These are phyloP conservation scores for Trichoderma sp. DNA, from an alignment of 2,329 filamentous ascomycete species.

Conservation along the genomic window DNA sequence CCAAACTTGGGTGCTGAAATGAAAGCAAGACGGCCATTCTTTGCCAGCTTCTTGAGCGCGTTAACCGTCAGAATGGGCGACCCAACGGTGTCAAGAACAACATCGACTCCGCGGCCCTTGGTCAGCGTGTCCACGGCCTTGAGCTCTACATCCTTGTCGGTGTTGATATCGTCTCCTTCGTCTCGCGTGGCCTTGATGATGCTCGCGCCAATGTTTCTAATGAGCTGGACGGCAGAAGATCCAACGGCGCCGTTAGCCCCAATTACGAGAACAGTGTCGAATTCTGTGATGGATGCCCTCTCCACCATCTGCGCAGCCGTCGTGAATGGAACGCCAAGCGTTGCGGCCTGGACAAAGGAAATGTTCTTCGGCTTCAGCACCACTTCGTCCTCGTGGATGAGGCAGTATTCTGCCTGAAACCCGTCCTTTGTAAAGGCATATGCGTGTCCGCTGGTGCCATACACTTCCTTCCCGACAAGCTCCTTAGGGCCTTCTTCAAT, in stretches of 20 bases:
- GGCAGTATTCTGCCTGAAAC: slow-evolving; percentile 25
- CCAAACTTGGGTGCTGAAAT: slow-evolving; percentile 18
- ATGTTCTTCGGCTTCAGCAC: slow-evolving; percentile 23
- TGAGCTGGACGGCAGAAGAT: slow-evolving; percentile 14
- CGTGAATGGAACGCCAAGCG: slow-evolving; percentile 24
- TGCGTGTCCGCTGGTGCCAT: slow-evolving; percentile 22
- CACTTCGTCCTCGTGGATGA: slow-evolving; percentile 14
- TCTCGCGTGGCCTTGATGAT: slow-evolving; percentile 19
- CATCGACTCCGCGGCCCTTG: slow-evolving; percentile 11
- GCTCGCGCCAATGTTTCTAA: neutral
- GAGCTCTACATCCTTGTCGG: slow-evolving; percentile 13
- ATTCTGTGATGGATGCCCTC: slow-evolving; percentile 14
- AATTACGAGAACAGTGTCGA: slow-evolving; percentile 17
- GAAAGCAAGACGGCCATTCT: slow-evolving; percentile 13
- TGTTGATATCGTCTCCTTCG: slow-evolving; percentile 8
- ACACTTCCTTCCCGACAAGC: slow-evolving; percentile 22
- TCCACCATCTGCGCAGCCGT: slow-evolving; percentile 24
- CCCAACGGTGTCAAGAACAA: slow-evolving; percentile 20
- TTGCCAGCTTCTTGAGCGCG: slow-evolving; percentile 7
- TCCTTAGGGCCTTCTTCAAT: slow-evolving; percentile 23
- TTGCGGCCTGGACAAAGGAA: slow-evolving; percentile 21
- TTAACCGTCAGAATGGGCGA: neutral
- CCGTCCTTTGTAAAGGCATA: slow-evolving; percentile 26
- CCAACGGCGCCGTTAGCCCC: slow-evolving; percentile 19
- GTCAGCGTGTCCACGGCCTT: slow-evolving; percentile 4